Conservation (phyloP, 345 rosid genomes). For the Durio zibethinus region DNA sequence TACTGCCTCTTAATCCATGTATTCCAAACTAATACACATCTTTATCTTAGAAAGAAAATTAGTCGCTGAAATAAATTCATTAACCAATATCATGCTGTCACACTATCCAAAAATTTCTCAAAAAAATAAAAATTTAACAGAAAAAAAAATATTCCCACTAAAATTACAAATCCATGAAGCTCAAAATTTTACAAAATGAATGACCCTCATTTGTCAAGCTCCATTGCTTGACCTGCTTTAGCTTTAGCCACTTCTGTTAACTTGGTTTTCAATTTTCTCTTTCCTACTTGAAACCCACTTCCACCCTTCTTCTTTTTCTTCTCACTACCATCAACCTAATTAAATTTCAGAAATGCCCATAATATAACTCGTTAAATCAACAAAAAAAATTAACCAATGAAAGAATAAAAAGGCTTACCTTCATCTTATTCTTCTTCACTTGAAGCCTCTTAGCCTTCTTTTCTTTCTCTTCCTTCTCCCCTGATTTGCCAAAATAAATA, state of each 20-base stretch:
- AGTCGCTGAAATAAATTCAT: neutral
- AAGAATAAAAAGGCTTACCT: conserved; percentile 41
- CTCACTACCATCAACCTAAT: conserved; percentile 65
- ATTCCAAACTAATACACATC: neutral
- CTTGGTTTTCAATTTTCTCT: conserved; percentile 85
- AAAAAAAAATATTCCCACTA: neutral
- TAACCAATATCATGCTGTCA: neutral
- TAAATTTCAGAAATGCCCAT: neutral
- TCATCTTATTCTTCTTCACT: conserved; percentile 89
- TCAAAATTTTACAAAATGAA: neutral
- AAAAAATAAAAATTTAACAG: neutral
- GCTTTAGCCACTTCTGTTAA: conserved; percentile 72
- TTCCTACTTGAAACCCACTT: conserved; percentile 80
- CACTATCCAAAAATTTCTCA: neutral
- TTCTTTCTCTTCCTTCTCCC: conserved; percentile 73
- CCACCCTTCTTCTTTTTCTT: conserved; percentile 63
- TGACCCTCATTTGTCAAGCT: conserved; percentile 66
- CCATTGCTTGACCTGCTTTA: conserved; percentile 94
- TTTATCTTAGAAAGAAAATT: neutral
- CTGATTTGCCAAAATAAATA: conserved; percentile 31
- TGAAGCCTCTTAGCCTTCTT: conserved; percentile 69
- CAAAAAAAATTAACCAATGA: neutral
- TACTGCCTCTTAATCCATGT: neutral
- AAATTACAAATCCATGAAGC: neutral
- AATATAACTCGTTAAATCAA: neutral